Evolutionary conservation across 108 stramenopile species (phyloP), one percentile per base, ranked within the genome.

Genomic region (Skeletonema grethae): DNA sequence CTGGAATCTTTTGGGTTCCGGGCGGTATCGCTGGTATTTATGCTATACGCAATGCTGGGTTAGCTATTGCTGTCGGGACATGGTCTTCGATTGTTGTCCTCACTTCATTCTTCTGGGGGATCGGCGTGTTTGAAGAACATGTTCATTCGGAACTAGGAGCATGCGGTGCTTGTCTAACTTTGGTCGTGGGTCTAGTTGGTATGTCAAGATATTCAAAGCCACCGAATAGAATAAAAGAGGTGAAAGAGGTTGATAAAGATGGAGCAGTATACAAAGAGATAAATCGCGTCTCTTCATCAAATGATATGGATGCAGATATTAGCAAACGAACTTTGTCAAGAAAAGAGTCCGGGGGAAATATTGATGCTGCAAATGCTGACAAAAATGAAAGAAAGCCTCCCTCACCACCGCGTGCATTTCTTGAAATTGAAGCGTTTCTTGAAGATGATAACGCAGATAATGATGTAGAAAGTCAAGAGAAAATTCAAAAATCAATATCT

Each of bases 1-100:
- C 81, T 48, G 93, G 93, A 12, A 38, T 90, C 2, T 86, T 91
- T 32, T 91, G 93, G 89, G 86, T 87, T 25, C 82, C 84, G 5
- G 90, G 85, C 13, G 87, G 87, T 0, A 32, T 64, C 3, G 63
- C 70, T 55, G 86, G 86, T 8, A 83, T 88, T 25, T 84, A 78
- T 56, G 85, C 71, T 5, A 90, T 94, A 43, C 80, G 87, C 16
- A 83, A 70, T 77, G 88, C 89, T 24, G 93, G 93, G 0, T 48
- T 94, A 12, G 90, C 93, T 16, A 72, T 91, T 25, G 82, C 84
- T 8, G 79, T 87, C 24, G 93, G 91, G 0, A 88, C 85, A 10
- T 90, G 90, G 87, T 85, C 87, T 12, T 82, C 79, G 9, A 67
- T 86, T 36, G 87, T 89, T 65, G 86, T 94, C 18, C 48, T 90